Evolutionary conservation across 371 early-diverging fungal species (phyloP), one percentile per base, ranked within the genome.

Genomic region (Umbelopsis sp.): DNA sequence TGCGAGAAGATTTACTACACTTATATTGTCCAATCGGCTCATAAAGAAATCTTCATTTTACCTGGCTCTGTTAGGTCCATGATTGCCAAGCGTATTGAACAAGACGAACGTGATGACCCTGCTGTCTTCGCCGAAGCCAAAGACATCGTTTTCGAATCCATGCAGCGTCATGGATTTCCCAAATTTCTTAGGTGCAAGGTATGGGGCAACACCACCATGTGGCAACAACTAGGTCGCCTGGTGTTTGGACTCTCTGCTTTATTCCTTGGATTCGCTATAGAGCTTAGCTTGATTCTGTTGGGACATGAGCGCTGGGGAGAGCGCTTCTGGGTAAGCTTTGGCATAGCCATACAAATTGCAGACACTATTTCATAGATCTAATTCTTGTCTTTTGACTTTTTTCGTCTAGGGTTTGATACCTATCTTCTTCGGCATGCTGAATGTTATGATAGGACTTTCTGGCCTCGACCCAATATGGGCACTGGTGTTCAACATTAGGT

Each of bases 121-220:
- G 44, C 72, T 38, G 73, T 83, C 4, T 84, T 77, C 68, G 62
- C 75, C 3, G 84, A 81, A 66, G 84, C 82, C 9, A 77, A 82
- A 12, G 73, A 80, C 46, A 70, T 77, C 65, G 77, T 81, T 24
- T 79, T 74, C 69, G 73, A 74, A 11, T 72, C 71, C 0, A 84
- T 84, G 82, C 71, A 75, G 64, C 67, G 69, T 35, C 75, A 74
- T 37, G 71, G 75, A 20, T 84, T 77, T 50, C 84, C 84, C 14
- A 63, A 76, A 44, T 84, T 84, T 67, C 50, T 84, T 18, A 37
- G 71, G 44, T 75, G 77, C 16, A 74, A 80, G 22, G 79, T 76
- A 11, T 79, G 74, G 50, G 76, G 77, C 20, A 84, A 84, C 48
- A 72, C 80, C 65, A 73, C 67, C 35, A 66, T 68, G 22, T 52